Base-by-base conservation (phyloP, 2,329 filamentous ascomycete species). In the Botryosphaeria dothidea region DNA sequence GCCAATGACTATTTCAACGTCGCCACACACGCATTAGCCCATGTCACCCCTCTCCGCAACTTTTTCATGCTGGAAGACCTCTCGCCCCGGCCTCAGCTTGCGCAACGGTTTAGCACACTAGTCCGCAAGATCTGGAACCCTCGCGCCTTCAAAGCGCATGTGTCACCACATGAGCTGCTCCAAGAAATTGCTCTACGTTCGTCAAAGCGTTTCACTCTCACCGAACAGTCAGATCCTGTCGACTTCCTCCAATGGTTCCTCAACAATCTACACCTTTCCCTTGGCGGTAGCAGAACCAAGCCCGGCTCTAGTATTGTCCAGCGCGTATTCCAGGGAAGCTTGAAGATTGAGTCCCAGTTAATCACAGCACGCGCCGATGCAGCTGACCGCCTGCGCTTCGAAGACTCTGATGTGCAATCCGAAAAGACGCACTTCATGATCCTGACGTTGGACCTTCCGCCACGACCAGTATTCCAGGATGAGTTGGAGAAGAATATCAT, bases 1-100 rank as follows among this genome's bases (percentile, higher is more conserved):
- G 92, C 95, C 66, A 99, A 99, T 80, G 95, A 99, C 82, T 99
- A 99, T 80, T 86, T 98, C 74, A 99, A 99, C 75, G 94, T 97
- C 27, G 87, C 97, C 3, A 90, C 96, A 56, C 95, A 99, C 78
- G 90, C 93, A 6, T 85, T 99, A 41, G 90, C 94, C 2, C 95
- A 99, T 78, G 92, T 98, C 27, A 83, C 89, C 21, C 94, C 95
- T 3, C 82, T 99, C 70, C 88, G 95, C 36, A 97, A 98, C 76
- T 98, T 88, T 80, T 89, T 98, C 75, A 88, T 99, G 72, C 86
- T 98, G 1, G 92, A 97, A 74, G 86, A 96, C 70, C 89, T 97
- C 60, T 84, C 84, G 11, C 84, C 84, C 11, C 85, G 84, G 65
- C 89, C 92, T 2, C 93, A 98, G 79, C 87, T 99, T 36, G 92